Base-by-base conservation (phyloP, 208 protist species). In the Acanthamoeba quina region DNA sequence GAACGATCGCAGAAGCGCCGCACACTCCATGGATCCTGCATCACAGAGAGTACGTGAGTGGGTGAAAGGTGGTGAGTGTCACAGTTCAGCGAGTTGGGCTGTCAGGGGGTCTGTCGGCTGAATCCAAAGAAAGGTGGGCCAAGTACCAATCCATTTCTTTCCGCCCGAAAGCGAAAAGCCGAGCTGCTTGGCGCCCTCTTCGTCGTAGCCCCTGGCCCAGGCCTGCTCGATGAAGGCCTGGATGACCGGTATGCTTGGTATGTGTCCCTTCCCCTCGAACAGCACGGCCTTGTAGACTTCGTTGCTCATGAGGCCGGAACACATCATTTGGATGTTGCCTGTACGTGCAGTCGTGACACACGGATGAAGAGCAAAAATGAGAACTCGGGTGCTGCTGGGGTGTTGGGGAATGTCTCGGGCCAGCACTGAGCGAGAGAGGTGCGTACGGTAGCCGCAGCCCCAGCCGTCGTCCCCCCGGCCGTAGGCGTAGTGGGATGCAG, bases 311-410 rank as follows among this genome's bases (percentile, higher is more conserved):
- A 93, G 56, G 2, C 52, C 64, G 5, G 90, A 93, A 29, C 90
- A 93, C 90, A 93, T 56, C 90, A 93, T 93, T 82, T 93, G 90
- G 29, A 93, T 93, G 52, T 93, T 93, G 13, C 80, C 80, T 89
- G 41, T 7, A 58, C 17, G 19, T 58, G 17, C 54, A 2, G 34
- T 29, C 24, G 15, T 29, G 6, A 80, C 15, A 9, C 6, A 47
- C 31, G 34, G 1, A 17, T 31, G 24, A 15, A 17, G 15, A 78
- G n/a, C 31, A n/a, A 83, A 10, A 52, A 49, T 19, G 21, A 49
- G 29, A 47, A 21, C 19, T 21, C 1, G 17, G 54, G 19, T 58
- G 54, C 37, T 41, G 37, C 37, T 41, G 3, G 37, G 37, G 37
- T 41, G 37, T 4, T 41, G 7, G 52, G 17, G 6, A 56, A 56